phyloP scores from a whole-genome alignment of 345 rosid genomes.

The Hevea brasiliensis region DNA sequence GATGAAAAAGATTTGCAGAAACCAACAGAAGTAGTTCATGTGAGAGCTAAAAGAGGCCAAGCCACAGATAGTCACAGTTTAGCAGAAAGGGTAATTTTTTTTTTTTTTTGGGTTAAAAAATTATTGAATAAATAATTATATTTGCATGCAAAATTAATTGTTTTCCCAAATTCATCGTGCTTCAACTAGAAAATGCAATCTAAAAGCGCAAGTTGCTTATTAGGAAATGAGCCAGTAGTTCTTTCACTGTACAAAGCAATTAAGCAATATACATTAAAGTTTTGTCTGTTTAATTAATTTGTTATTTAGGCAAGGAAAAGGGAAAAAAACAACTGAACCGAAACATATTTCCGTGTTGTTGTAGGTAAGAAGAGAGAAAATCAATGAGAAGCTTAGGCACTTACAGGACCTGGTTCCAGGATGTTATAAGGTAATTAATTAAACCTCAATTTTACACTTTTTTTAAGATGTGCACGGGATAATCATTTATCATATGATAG shows the following conservation, averaged over 20 bases:
- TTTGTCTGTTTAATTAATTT: no score
- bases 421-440: conserved; percentile 61
- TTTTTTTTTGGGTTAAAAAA: no score
- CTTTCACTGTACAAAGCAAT: no score
- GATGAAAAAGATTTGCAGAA: conserved; percentile 25
- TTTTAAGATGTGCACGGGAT: background rate
- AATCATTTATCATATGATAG: background rate
- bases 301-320: no score
- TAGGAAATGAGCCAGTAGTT: no score
- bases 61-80: conserved; percentile 76
- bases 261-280: no score
- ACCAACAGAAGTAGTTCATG: conserved; percentile 78
- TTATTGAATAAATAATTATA: no score
- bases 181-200: background rate
- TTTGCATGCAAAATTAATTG: no score
- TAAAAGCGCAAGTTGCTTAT: no score
- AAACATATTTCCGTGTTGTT: background rate
- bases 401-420: conserved; percentile 88
- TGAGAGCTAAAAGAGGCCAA: conserved; percentile 74
- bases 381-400: conserved; percentile 68
- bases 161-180: no score
- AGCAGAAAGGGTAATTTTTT: conserved; percentile 61
- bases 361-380: conserved; percentile 78
- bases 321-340: no score
- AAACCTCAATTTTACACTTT: background rate